These are phyloP conservation scores for Plantago ovata DNA, from an alignment of 257 asterid genomes.

Conservation along the genomic window DNA sequence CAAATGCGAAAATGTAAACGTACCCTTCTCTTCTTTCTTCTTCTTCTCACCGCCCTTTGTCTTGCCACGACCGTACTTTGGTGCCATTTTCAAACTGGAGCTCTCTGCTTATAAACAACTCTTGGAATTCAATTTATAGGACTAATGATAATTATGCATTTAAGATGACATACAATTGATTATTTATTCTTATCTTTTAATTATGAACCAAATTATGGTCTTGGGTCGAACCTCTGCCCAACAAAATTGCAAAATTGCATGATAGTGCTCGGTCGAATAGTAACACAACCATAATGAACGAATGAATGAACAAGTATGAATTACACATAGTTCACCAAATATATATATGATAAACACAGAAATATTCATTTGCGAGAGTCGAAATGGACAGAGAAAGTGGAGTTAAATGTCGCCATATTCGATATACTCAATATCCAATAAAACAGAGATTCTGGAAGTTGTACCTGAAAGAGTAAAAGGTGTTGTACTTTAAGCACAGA, in stretches of 20 bases:
- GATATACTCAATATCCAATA: conserved; percentile 23
- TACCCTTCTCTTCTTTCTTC: conserved; percentile 95
- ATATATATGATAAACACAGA: no score
- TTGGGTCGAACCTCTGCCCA: no score
- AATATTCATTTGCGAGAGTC: no score
- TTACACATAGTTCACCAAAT: no score
- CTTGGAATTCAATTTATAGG: neutral
- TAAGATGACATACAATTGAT: neutral
- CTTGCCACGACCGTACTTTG: conserved; percentile 87
- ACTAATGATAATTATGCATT: conserved; percentile 1
- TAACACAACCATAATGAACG: neutral
- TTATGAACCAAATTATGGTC: no score
- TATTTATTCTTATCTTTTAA: no score
- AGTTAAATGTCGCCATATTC: conserved; percentile 38
- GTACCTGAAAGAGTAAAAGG: neutral
- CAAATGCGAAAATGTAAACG: neutral
- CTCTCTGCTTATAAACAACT: conserved; percentile 20
- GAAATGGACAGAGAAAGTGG: conserved; percentile 16
- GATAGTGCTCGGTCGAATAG: no score
- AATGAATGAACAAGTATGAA: neutral
- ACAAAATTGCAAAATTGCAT: no score
- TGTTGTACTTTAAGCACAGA: conserved; percentile 25
- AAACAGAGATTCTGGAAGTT: conserved; percentile 5
- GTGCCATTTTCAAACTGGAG: conserved; percentile 61
- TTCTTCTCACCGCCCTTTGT: conserved; percentile 88